phyloP scores from a whole-genome alignment of 306 rosid genomes.

The Citrullus colocynthis region DNA sequence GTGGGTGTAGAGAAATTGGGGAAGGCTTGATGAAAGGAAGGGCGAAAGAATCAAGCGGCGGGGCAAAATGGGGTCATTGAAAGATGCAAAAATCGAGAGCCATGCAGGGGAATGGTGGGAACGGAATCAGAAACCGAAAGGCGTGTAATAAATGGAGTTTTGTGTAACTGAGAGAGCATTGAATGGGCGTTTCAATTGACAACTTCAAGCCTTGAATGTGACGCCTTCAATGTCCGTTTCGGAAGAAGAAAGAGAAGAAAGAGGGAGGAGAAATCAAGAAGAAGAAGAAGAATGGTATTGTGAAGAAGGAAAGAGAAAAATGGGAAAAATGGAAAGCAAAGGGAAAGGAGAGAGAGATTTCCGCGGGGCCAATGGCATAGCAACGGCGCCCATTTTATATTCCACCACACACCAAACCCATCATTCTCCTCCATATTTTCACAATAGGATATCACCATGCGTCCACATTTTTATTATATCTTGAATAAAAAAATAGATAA shows the following conservation, averaged over 20 bases:
- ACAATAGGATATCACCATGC: no score
- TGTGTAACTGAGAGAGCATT: background rate
- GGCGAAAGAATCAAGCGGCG: background rate
- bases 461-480: no score
- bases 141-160: background rate
- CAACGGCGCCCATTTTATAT: slow-evolving; percentile 8
- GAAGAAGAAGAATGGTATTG: background rate
- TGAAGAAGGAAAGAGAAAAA: background rate
- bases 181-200: background rate
- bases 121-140: background rate
- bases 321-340: background rate
- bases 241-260: background rate
- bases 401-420: background rate
- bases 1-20: background rate
- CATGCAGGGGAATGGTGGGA: background rate
- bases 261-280: background rate
- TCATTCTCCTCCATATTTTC: background rate
- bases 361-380: slow-evolving; percentile 10
- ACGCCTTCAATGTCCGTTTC: background rate
- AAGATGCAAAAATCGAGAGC: background rate
- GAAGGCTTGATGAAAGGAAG: background rate
- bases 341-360: slow-evolving; percentile 7
- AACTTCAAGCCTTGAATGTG: background rate
- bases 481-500: no score
- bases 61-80: background rate